These are phyloP conservation scores for Henckelia pumila DNA, from an alignment of 257 asterid genomes.

Conservation along the genomic window DNA sequence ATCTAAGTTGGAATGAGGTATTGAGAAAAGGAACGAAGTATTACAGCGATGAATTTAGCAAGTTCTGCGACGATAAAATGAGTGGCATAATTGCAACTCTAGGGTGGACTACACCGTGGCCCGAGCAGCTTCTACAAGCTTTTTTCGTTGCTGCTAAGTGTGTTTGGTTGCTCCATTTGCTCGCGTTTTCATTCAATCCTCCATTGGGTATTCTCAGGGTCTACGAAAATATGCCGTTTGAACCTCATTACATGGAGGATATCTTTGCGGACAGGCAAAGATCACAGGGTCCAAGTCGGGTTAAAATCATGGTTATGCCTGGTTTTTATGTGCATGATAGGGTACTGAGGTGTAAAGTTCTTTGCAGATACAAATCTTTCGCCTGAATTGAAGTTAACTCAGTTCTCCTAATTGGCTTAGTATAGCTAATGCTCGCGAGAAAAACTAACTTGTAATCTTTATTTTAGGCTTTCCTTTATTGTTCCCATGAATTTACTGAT, in stretches of 20 bases:
- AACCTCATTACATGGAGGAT: constrained; percentile 78
- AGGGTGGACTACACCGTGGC: constrained; percentile 88
- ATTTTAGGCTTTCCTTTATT: neutral
- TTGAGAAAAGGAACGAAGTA: constrained; percentile 79
- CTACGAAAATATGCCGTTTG: constrained; percentile 55
- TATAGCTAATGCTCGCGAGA: neutral
- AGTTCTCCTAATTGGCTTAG: neutral
- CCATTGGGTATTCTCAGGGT: constrained; percentile 58
- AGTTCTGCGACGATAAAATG: constrained; percentile 91
- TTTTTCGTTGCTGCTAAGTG: constrained; percentile 91
- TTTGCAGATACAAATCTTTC: constrained; percentile 66
- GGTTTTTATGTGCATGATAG: constrained; percentile 82
- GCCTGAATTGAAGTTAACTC: constrained; percentile 11
- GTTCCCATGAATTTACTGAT: neutral
- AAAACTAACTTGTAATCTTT: neutral
- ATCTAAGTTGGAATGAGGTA: constrained; percentile 91
- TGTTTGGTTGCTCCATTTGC: constrained; percentile 90
- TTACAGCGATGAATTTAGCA: constrained; percentile 86
- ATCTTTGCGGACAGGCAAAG: constrained; percentile 53
- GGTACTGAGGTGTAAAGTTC: constrained; percentile 78
- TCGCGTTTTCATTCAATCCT: constrained; percentile 69
- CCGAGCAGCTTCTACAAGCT: constrained; percentile 85
- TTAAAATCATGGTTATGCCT: constrained; percentile 92
- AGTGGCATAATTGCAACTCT: constrained; percentile 54
- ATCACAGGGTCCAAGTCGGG: constrained; percentile 52